Base-by-base conservation (phyloP, 192 early-diverging fungal genomes). In the Coemansia sp. region DNA sequence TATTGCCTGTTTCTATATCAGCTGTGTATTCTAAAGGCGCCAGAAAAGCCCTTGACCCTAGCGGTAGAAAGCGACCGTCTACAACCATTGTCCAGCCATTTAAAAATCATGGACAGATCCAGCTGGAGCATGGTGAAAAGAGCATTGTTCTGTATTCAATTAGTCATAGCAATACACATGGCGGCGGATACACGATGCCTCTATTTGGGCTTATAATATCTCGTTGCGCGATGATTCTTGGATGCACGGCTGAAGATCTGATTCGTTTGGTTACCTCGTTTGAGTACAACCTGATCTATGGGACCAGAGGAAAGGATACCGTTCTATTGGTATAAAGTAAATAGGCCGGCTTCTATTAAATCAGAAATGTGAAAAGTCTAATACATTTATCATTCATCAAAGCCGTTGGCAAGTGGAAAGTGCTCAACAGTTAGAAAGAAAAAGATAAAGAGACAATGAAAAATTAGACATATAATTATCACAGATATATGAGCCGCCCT, bases 191-290 rank as follows among this genome's bases (percentile, higher is more conserved):
- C 64, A 74, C 70, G 58, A 47, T 76, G 7, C 74, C 79, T 12
- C 63, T 45, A 3, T 42, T 82, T n/a, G 79, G 79, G 3, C 65
- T 82, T 53, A 48, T 82, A 6, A 19, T 70, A 8, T 71, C 71
- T 18, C 79, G 79, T 23, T 76, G 79, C n/a, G 70, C 79, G 37
- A 58, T 59, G 61, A 37, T 82, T 26, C 64, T 74, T 12, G 79
- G 79, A 15, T 73, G 67, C 44, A 57, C 63, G 10, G 64, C 69
- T 38, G 18, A 54, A 3, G 59, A 18, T n/a, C 65, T 81, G 9
- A 21, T 69, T 16, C 32, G 39, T 7, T 23, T 21, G 13, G 19
- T 76, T 3, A 26, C 64, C 37, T 6, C 2, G 11, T 21, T 71
- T 6, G 74, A 76, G 32, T 18, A 62, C 18, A 6, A 18, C 1